phyloP scores from a whole-genome alignment of 352 stramenopile species.

The Blastocystis sp. region DNA sequence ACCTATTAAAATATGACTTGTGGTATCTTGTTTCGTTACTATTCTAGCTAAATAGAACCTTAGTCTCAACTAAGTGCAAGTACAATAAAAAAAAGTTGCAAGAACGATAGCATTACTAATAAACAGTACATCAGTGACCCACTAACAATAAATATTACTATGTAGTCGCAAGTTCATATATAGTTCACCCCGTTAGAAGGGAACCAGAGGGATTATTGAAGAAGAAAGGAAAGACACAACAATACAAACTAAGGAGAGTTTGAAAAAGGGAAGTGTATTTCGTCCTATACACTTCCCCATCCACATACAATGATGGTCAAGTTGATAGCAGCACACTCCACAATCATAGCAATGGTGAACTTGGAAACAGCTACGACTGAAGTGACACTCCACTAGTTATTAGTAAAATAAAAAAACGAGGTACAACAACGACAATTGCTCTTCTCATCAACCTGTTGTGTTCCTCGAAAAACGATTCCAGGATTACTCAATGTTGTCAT shows the following conservation, averaged over 20 bases:
- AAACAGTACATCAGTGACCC: too few relatives aligned
- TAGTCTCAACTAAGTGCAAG: too few relatives aligned
- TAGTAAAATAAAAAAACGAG: neutral
- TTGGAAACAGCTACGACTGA: neutral
- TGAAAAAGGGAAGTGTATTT: slow-evolving; percentile 33
- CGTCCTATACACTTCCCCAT: slow-evolving; percentile 59
- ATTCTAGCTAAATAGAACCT: too few relatives aligned
- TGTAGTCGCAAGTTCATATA: too few relatives aligned
- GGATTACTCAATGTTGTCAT: slow-evolving; percentile 51
- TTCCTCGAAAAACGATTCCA: slow-evolving; percentile 51
- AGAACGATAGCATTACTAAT: too few relatives aligned
- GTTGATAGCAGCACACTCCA: slow-evolving; percentile 18
- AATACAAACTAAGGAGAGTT: neutral
- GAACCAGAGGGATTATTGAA: neutral
- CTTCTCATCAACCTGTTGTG: neutral
- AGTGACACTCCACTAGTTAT: slow-evolving; percentile 27
- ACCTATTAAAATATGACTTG: too few relatives aligned
- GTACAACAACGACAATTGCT: neutral
- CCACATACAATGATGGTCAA: slow-evolving; percentile 62
- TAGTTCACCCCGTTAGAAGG: neutral
- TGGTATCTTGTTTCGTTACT: too few relatives aligned
- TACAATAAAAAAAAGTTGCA: too few relatives aligned
- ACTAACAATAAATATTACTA: too few relatives aligned
- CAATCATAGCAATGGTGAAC: slow-evolving; percentile 56
- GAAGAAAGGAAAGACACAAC: neutral